phyloP scores from a whole-genome alignment of 495 filamentous ascomycete genomes.

The Neurospora sublineolata region DNA sequence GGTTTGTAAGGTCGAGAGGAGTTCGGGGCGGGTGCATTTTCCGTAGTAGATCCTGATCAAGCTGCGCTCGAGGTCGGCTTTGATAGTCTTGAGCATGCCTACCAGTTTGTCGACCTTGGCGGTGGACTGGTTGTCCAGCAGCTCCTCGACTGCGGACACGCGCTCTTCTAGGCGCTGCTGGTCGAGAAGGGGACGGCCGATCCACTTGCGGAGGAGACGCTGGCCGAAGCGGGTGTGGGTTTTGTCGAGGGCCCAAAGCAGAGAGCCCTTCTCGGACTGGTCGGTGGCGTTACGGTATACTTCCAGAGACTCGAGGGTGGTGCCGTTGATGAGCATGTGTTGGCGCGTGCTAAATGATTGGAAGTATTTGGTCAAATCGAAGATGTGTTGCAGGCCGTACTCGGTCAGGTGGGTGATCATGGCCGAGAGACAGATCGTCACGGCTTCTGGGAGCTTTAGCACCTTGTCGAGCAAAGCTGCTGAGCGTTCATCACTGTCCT shows the following conservation, averaged over 20 bases:
- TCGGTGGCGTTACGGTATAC: slow-evolving; percentile 95
- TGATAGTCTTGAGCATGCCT: slow-evolving; percentile 55
- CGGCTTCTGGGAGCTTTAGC: slow-evolving; percentile 68
- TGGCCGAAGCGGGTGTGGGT: slow-evolving; percentile 86
- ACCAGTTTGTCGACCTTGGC: slow-evolving; percentile 60
- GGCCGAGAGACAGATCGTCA: slow-evolving; percentile 84
- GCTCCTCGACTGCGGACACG: slow-evolving; percentile 80
- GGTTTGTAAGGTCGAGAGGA: slow-evolving; percentile 74
- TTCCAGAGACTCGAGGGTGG: slow-evolving; percentile 86
- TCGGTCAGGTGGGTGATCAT: slow-evolving; percentile 94
- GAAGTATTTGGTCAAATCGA: slow-evolving; percentile 95
- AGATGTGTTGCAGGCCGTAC: slow-evolving; percentile 92
- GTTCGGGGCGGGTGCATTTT: slow-evolving; percentile 83
- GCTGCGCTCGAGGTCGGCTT: slow-evolving; percentile 78
- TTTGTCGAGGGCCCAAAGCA: slow-evolving; percentile 93
- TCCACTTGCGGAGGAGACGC: slow-evolving; percentile 84
- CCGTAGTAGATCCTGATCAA: slow-evolving; percentile 95
- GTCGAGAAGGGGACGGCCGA: slow-evolving; percentile 82
- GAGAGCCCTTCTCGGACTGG: slow-evolving; percentile 69
- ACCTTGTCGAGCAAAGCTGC: slow-evolving; percentile 71
- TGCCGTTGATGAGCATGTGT: slow-evolving; percentile 94
- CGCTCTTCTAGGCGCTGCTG: slow-evolving; percentile 66
- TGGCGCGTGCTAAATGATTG: slow-evolving; percentile 89
- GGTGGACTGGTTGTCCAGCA: slow-evolving; percentile 55
- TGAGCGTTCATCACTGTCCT: slow-evolving; percentile 38